Evolutionary conservation across 768 basidiomycete genomes (phyloP).

Genomic region (Trametes coccinea): DNA sequence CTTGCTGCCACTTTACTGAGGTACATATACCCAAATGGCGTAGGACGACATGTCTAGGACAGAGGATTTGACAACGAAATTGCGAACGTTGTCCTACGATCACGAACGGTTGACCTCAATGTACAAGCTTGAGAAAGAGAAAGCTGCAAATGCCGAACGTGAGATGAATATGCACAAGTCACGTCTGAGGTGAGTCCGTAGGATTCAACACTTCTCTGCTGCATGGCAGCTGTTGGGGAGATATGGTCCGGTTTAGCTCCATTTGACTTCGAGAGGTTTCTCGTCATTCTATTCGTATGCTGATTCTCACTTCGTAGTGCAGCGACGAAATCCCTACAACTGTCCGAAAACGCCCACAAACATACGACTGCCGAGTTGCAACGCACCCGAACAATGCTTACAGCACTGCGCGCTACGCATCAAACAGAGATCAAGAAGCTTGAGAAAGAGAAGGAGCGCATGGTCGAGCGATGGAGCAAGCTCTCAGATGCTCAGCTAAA

Average conservation of each 20-base stretch:
- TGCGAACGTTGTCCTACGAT: conserved; percentile 79
- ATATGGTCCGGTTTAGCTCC: no score
- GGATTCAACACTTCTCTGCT: no score
- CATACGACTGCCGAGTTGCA: conserved; percentile 70
- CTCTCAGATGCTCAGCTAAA: conserved; percentile 69
- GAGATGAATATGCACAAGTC: conserved; percentile 75
- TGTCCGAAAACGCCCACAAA: conserved; percentile 67
- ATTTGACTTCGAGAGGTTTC: no score
- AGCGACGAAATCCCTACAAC: conserved; percentile 52
- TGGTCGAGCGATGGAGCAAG: conserved; percentile 74
- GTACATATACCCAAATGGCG: neutral
- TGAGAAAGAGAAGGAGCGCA: conserved; percentile 77
- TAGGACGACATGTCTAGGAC: conserved; percentile 78
- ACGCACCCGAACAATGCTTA: conserved; percentile 67
- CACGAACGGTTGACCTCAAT: conserved; percentile 72
- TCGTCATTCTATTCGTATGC: no score
- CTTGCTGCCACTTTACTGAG: neutral
- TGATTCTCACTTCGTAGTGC: conserved; percentile 35
- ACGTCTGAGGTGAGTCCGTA: conserved; percentile 58
- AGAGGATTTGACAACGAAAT: conserved; percentile 72
- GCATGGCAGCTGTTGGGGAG: no score
- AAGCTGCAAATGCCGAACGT: conserved; percentile 72
- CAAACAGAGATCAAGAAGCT: conserved; percentile 75
- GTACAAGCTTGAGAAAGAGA: conserved; percentile 59
- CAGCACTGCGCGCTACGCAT: conserved; percentile 67